Conservation (phyloP, 805 yeast genomes). For the Starmerella geochares region DNA sequence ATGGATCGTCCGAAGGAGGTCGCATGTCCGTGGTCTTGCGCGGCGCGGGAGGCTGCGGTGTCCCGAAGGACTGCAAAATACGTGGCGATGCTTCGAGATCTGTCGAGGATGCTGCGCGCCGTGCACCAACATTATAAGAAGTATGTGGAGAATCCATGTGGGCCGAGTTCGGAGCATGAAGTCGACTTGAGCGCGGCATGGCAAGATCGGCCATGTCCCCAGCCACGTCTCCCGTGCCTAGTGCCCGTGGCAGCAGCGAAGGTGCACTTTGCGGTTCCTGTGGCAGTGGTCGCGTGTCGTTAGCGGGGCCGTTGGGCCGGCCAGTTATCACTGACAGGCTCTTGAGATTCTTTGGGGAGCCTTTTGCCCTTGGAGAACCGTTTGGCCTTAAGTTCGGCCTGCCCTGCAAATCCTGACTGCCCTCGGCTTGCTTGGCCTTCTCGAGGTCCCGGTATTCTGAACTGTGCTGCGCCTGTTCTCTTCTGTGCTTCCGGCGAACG, state of each 20-base stretch:
- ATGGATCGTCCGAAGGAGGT: background rate
- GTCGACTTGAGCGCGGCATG: too few relatives aligned
- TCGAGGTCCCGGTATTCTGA: background rate
- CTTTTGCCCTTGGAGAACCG: too few relatives aligned
- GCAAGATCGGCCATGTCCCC: too few relatives aligned
- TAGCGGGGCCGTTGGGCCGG: background rate
- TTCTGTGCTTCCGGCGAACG: background rate
- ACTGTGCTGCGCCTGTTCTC: background rate
- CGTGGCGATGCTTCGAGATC: background rate
- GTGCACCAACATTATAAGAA: background rate
- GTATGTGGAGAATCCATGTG: too few relatives aligned
- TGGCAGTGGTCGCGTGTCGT: background rate
- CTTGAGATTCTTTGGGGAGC: background rate
- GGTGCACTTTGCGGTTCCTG: constrained; percentile 3
- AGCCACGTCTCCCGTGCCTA: background rate
- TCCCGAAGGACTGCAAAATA: background rate
- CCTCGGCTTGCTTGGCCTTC: background rate
- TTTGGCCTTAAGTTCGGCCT: too few relatives aligned
- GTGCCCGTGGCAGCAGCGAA: background rate
- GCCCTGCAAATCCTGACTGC: too few relatives aligned
- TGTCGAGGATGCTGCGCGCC: background rate
- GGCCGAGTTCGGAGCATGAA: too few relatives aligned
- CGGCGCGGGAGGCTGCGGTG: constrained; percentile 2
- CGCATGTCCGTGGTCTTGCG: background rate
- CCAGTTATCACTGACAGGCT: background rate